A percentile compares a stretch with the other conserved stretches of the same genome.
Conservation (phyloP, 257 asterid species). For the Solanum medicagineum region DNA sequence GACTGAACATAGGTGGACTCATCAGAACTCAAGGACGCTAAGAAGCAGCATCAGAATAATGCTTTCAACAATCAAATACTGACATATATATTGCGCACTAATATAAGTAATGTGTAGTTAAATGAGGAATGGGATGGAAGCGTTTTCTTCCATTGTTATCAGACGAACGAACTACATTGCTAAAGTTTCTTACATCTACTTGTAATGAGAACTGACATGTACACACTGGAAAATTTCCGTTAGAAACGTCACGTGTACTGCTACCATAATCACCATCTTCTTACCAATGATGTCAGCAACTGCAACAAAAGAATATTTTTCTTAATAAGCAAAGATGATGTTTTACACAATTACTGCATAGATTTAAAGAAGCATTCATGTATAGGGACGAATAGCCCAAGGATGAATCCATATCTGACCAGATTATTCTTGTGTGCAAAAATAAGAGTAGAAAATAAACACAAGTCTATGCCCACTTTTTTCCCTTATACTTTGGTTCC, state of each 20-base stretch:
- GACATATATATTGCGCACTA: not conserved
- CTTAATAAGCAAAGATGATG: not conserved
- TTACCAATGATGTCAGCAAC: slow-evolving; percentile 77
- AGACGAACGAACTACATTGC: not conserved
- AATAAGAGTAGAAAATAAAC: not conserved
- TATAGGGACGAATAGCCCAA: not conserved
- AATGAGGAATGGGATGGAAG: not conserved
- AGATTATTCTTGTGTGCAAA: not conserved
- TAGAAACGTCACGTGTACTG: not conserved
- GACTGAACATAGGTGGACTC: not conserved
- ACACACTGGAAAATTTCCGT: slow-evolving; percentile 6
- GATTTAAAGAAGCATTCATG: not conserved
- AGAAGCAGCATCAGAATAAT: not conserved
- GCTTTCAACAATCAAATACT: not conserved
- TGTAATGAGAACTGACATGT: not conserved
- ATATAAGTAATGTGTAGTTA: not conserved
- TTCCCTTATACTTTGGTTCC: not conserved
- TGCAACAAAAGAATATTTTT: slow-evolving; percentile 22
- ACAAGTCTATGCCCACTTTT: not conserved
- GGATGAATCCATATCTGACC: not conserved
- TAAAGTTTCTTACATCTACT: not conserved
- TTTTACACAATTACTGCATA: not conserved
- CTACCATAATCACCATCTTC: slow-evolving; percentile 57
- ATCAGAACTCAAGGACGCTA: not conserved
- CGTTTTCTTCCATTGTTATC: not conserved